Conservation (phyloP, 2,329 filamentous ascomycete genomes). For the Fusarium decemcellulare region DNA sequence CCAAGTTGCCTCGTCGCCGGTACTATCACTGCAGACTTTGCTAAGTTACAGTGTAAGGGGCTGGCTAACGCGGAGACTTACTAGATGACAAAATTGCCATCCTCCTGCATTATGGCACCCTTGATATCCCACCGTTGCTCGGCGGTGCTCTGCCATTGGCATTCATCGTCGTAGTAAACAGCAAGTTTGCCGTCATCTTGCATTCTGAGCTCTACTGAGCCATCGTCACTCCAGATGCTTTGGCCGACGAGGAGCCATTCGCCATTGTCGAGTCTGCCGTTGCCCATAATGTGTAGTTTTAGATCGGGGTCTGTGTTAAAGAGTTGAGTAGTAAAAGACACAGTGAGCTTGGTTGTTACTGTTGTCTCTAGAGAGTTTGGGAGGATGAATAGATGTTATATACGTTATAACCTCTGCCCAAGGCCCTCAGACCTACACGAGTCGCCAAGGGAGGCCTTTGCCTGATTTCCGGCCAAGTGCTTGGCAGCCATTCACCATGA, state of each 20-base stretch:
- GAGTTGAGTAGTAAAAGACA: background rate
- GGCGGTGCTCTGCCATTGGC: slow-evolving; percentile 11
- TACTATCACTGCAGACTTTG: slow-evolving; percentile 8
- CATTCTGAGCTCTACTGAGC: slow-evolving; percentile 17
- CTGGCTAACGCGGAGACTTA: background rate
- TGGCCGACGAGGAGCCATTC: slow-evolving; percentile 23
- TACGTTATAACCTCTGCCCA: too few relatives aligned
- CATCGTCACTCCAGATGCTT: slow-evolving; percentile 20
- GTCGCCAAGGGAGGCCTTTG: too few relatives aligned
- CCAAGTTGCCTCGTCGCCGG: slow-evolving; percentile 18
- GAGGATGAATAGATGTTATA: too few relatives aligned
- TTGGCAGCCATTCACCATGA: too few relatives aligned
- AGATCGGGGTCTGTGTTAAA: too few relatives aligned
- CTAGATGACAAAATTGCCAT: background rate
- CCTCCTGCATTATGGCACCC: background rate
- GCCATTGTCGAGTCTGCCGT: slow-evolving; percentile 16
- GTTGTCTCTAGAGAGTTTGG: too few relatives aligned
- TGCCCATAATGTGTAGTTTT: slow-evolving; percentile 42
- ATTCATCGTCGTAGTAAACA: slow-evolving; percentile 11
- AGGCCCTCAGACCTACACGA: too few relatives aligned
- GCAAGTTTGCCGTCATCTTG: slow-evolving; percentile 20
- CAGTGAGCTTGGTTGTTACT: too few relatives aligned
- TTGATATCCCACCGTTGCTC: background rate
- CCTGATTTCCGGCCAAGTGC: too few relatives aligned
- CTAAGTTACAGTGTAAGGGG: too few relatives aligned